These are phyloP conservation scores for Babesia divergens DNA, from an alignment of 169 alveolate genomes.

Conservation along the genomic window DNA sequence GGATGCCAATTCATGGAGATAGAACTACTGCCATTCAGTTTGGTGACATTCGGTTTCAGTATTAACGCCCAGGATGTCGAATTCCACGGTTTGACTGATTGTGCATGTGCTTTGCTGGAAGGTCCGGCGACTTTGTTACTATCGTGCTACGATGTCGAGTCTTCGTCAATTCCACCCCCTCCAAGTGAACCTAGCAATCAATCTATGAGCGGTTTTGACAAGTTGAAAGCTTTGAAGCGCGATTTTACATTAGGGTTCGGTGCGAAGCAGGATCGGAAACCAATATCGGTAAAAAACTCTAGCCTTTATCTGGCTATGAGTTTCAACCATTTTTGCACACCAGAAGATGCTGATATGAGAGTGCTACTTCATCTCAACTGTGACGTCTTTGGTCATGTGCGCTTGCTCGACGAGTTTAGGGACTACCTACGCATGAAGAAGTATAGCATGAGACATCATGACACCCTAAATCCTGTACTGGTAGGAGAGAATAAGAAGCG, in stretches of 20 bases:
- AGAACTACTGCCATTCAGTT: slow-evolving; percentile 53
- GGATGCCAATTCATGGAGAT: slow-evolving; percentile 57
- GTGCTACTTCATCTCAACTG: slow-evolving; percentile 38
- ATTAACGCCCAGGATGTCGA: not conserved
- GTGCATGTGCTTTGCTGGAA: slow-evolving; percentile 12
- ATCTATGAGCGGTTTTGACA: not conserved
- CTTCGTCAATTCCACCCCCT: not conserved
- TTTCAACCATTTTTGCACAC: slow-evolving; percentile 40
- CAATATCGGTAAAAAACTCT: not conserved
- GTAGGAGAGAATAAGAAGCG: slow-evolving; percentile 22
- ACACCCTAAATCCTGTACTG: slow-evolving; percentile 17
- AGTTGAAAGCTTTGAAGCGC: not conserved
- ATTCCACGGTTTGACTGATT: not conserved
- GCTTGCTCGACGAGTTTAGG: slow-evolving; percentile 41
- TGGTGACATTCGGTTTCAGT: slow-evolving; percentile 23
- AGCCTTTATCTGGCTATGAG: slow-evolving; percentile 36
- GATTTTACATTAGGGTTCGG: slow-evolving; percentile 6
- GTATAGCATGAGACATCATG: slow-evolving; percentile 29
- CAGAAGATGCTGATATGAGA: slow-evolving; percentile 45
- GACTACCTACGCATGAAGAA: slow-evolving; percentile 22
- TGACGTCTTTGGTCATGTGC: slow-evolving; percentile 49
- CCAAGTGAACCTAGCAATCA: not conserved
- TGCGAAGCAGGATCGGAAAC: not conserved
- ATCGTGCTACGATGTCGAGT: not conserved
- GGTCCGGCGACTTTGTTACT: slow-evolving; percentile 20